Evolutionary conservation across 2,329 filamentous ascomycete species (phyloP).

Genomic region (Clonostachys sp.): DNA sequence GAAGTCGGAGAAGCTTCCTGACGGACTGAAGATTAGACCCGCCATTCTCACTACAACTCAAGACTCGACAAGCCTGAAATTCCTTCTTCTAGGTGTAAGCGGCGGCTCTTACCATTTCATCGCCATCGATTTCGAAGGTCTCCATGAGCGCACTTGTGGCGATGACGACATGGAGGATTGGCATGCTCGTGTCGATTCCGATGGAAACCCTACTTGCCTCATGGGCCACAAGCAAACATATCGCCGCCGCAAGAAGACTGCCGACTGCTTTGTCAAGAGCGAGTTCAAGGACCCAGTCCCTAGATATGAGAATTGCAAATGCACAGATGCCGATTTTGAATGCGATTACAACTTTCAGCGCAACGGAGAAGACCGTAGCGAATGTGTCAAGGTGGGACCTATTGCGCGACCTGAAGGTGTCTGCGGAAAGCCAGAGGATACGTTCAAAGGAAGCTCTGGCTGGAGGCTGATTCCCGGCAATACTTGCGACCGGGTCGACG

Average conservation of each 20-base stretch:
- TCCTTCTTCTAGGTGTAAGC: constrained; percentile 68
- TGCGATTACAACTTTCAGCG: constrained; percentile 90
- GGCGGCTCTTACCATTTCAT: constrained; percentile 57
- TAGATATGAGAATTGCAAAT: constrained; percentile 72
- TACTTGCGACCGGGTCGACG: constrained; percentile 58
- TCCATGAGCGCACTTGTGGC: constrained; percentile 76
- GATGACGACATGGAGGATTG: constrained; percentile 81
- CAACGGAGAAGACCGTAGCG: constrained; percentile 56
- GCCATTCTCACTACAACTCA: constrained; percentile 79
- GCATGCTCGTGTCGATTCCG: constrained; percentile 76
- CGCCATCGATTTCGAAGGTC: constrained; percentile 75
- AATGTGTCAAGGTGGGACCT: constrained; percentile 62
- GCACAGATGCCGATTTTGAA: constrained; percentile 82
- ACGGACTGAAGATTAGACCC: constrained; percentile 63
- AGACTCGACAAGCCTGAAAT: constrained; percentile 90
- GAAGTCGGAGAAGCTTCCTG: constrained; percentile 65
- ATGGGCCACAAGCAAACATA: constrained; percentile 96
- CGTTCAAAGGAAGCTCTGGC: constrained; percentile 80
- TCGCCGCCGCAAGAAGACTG: constrained; percentile 76
- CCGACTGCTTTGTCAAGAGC: constrained; percentile 83
- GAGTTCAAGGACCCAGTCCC: constrained; percentile 77
- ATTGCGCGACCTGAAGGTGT: constrained; percentile 64
- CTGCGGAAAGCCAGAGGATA: constrained; percentile 66
- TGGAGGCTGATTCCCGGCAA: constrained; percentile 90
- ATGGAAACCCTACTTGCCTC: constrained; percentile 79